Conservation (phyloP, 257 asterid genomes). For the Gentiana macrophylla region DNA sequence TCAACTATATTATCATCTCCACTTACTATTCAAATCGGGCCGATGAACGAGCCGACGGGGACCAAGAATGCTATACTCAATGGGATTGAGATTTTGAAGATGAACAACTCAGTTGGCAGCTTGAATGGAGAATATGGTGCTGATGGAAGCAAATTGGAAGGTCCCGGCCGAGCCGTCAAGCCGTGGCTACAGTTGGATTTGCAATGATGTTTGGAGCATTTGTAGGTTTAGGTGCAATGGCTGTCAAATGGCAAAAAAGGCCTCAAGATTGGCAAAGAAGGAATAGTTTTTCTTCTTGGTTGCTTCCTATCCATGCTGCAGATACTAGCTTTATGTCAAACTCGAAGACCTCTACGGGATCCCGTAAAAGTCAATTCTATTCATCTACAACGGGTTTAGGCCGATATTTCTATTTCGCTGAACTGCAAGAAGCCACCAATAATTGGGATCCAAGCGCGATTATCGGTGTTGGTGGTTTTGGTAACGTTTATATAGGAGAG, state of each 20-base stretch:
- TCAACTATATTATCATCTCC: slow-evolving; percentile 6
- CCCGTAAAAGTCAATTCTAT: slow-evolving; percentile 1
- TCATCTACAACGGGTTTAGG: slow-evolving; percentile 9
- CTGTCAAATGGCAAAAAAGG: slow-evolving; percentile 11
- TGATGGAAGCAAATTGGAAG: slow-evolving; percentile 14
- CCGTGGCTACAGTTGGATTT: slow-evolving; percentile 38
- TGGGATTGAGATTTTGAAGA: slow-evolving; percentile 24
- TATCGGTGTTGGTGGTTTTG: slow-evolving; percentile 16
- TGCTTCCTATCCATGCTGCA: slow-evolving; percentile 7
- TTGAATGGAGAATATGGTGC: slow-evolving; percentile 17
- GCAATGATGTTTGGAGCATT: slow-evolving; percentile 3
- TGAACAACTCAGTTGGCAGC: slow-evolving; percentile 16
- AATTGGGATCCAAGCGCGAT: slow-evolving; percentile 4
- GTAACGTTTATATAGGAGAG: slow-evolving; percentile 14
- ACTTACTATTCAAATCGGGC: slow-evolving; percentile 21
- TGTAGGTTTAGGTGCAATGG: slow-evolving; percentile 14
- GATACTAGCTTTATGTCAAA: slow-evolving; percentile 1
- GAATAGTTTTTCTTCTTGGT: slow-evolving; percentile 10
- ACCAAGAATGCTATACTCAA: slow-evolving; percentile 19
- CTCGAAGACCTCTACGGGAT: slow-evolving; percentile 17
- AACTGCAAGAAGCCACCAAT: slow-evolving; percentile 13
- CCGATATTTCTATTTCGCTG: slow-evolving; percentile 6
- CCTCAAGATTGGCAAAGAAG: slow-evolving; percentile 13
- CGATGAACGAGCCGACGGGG: slow-evolving; percentile 11
- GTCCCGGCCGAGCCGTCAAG: slow-evolving; percentile 22